Evolutionary conservation across 2,329 filamentous ascomycete species (phyloP).

Genomic region (Stagonosporopsis rhizophila): DNA sequence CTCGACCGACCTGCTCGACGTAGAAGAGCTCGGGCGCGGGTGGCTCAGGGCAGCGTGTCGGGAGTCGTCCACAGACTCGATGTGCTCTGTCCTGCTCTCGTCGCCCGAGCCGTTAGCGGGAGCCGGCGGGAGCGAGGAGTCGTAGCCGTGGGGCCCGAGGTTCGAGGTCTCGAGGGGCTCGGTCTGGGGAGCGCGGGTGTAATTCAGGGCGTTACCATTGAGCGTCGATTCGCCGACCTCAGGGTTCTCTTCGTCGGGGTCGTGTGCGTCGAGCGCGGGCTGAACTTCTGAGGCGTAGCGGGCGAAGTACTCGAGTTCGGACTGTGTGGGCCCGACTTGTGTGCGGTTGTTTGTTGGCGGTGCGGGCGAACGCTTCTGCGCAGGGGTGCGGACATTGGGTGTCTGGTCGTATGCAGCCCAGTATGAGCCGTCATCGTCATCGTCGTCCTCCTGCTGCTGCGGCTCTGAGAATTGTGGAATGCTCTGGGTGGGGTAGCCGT

Average conservation of each 20-base stretch:
- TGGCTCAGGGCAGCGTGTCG: slow-evolving; percentile 38
- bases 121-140: slow-evolving; percentile 40
- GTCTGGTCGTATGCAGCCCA: slow-evolving; percentile 82
- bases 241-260: slow-evolving; percentile 72
- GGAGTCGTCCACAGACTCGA: slow-evolving; percentile 32
- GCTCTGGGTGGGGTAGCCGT: slow-evolving; percentile 24
- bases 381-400: slow-evolving; percentile 58
- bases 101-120: slow-evolving; percentile 18
- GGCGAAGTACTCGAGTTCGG: slow-evolving; percentile 76
- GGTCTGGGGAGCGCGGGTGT: slow-evolving; percentile 52
- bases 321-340: slow-evolving; percentile 45
- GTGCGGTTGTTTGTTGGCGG: slow-evolving; percentile 54
- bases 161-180: slow-evolving; percentile 53
- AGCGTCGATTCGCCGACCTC: slow-evolving; percentile 60
- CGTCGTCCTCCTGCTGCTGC: slow-evolving; percentile 57
- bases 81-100: slow-evolving; percentile 31
- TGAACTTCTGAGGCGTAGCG: slow-evolving; percentile 78
- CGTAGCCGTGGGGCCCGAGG: slow-evolving; percentile 40
- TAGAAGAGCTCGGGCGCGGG: slow-evolving; percentile 46
- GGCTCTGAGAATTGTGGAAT: slow-evolving; percentile 22
- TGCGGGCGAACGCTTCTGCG: slow-evolving; percentile 65
- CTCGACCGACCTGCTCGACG: slow-evolving; percentile 63
- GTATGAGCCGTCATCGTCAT: slow-evolving; percentile 78
- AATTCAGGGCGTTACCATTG: slow-evolving; percentile 58
- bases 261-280: slow-evolving; percentile 80